Evolutionary conservation across 352 stramenopile species (phyloP), one percentile per base, ranked within the genome.

Genomic region (Phytopythium mirpurense): DNA sequence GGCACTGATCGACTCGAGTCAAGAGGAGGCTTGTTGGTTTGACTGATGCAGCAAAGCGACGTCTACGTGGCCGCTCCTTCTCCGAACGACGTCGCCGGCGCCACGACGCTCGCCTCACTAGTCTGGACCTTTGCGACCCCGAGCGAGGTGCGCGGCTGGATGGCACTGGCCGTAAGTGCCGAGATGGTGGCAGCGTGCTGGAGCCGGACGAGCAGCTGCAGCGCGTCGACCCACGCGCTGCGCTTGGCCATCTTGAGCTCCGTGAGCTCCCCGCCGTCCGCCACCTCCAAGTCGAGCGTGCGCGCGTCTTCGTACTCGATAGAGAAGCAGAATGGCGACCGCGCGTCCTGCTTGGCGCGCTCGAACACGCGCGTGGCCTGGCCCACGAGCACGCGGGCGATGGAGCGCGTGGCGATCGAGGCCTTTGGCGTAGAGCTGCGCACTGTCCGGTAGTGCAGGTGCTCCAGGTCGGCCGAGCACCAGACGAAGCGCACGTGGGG

Each of bases 401-500:
- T 78, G 1, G 54, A 66, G 6, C 75, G 73, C 38, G 73, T 89
- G 3, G 78, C 65, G 40, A 87, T 89, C 1, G 72, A 79, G 1
- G 75, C 78, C 49, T 87, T 89, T 8, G 71, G 65, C 0, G 63
- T 37, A 21, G 54, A 53, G 11, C 70, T 76, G 46, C 76, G 76
- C n/a, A 80, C 70, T 14, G 62, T 56, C 29, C 82, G 82, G 51
- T 89, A 92, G 54, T 85, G 76, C 8, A 92, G 57, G 62, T 87
- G 87, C 52, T 90, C 77, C 19, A 92, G 60, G 55, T 90, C 79
- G 9, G 56, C 47, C 14, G 82, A 89, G 46, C 78, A 90, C 82
- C 82, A 92, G 31, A 92, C 77, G 51, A 92, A 92, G 15, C 82
- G 76, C 31, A 88, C 79, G 51, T 92, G 82, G 0, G 82, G 82